Conservation (phyloP, 1,139 yeast species). For the Candida tropicalis region DNA sequence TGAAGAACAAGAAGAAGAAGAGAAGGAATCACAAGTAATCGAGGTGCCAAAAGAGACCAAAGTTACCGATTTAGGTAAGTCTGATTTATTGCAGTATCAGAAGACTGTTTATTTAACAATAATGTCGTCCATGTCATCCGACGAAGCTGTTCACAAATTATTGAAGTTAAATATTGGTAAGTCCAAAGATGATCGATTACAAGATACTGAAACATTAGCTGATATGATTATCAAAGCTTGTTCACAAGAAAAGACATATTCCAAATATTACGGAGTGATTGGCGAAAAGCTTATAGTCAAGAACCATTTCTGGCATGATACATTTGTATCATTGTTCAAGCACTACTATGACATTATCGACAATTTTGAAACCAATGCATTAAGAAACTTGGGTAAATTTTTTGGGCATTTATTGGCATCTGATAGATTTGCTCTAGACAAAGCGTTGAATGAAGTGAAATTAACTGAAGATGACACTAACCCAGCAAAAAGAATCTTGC, state of each 20-base stretch:
- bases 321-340: slow-evolving; percentile 56
- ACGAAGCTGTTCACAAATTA: slow-evolving; percentile 90
- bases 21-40: slow-evolving; percentile 20
- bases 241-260: slow-evolving; percentile 84
- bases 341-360: slow-evolving; percentile 62
- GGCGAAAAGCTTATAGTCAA: slow-evolving; percentile 63
- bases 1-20: slow-evolving; percentile 14
- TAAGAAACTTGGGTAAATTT: slow-evolving; percentile 79
- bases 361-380: slow-evolving; percentile 68
- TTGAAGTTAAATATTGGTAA: slow-evolving; percentile 49
- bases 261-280: slow-evolving; percentile 81
- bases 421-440: slow-evolving; percentile 55
- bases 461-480: slow-evolving; percentile 75
- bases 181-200: slow-evolving; percentile 27
- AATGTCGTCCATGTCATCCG: slow-evolving; percentile 92
- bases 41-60: slow-evolving; percentile 13
- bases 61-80: slow-evolving; percentile 66
- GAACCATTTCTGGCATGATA: slow-evolving; percentile 55
- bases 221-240: slow-evolving; percentile 85
- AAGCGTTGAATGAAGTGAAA: slow-evolving; percentile 57
- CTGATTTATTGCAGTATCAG: slow-evolving; percentile 62
- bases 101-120: slow-evolving; percentile 78
- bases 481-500: slow-evolving; percentile 78
- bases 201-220: slow-evolving; percentile 45
- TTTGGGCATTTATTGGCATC: slow-evolving; percentile 85